A percentile compares a stretch with the other conserved stretches of the same genome.
These are phyloP conservation scores for Echium plantagineum DNA, from an alignment of 257 asterid species.

Conservation along the genomic window DNA sequence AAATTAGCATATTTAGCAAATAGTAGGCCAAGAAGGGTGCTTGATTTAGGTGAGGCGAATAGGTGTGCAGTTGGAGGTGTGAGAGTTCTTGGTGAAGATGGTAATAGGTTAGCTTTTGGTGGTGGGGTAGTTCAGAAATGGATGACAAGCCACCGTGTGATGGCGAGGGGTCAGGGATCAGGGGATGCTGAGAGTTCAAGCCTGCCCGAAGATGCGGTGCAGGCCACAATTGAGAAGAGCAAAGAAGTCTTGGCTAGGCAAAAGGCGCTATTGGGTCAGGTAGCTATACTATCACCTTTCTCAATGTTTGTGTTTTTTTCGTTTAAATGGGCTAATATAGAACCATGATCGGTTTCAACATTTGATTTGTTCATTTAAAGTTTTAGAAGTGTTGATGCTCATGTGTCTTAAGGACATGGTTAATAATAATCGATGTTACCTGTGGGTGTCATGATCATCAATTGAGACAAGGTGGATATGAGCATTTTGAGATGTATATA, in stretches of 20 bases:
- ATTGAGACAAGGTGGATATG: neutral
- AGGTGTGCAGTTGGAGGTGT: slow-evolving; percentile 25
- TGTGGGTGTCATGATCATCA: neutral
- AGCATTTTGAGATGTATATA: neutral
- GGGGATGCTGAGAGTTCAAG: slow-evolving; percentile 34
- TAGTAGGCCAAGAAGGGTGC: slow-evolving; percentile 23
- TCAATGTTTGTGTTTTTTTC: neutral
- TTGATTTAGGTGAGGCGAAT: slow-evolving; percentile 21
- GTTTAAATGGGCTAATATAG: neutral
- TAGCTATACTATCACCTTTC: slow-evolving; percentile 4
- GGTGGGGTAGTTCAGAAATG: slow-evolving; percentile 28
- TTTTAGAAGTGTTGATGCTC: neutral
- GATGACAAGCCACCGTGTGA: slow-evolving; percentile 25
- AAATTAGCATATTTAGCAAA: slow-evolving; percentile 26
- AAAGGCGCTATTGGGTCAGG: slow-evolving; percentile 66
- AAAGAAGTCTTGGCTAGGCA: slow-evolving; percentile 68
- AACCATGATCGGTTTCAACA: no score
- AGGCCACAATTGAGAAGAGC: slow-evolving; percentile 71
- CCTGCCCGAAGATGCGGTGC: slow-evolving; percentile 48
- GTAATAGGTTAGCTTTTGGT: slow-evolving; percentile 25
- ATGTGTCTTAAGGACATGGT: neutral
- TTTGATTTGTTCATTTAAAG: no score
- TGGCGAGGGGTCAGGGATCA: slow-evolving; percentile 27
- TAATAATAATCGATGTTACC: neutral
- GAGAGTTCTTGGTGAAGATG: slow-evolving; percentile 19